These are phyloP conservation scores for Eimeria tenella DNA, from an alignment of 169 alveolate genomes.

Conservation along the genomic window DNA sequence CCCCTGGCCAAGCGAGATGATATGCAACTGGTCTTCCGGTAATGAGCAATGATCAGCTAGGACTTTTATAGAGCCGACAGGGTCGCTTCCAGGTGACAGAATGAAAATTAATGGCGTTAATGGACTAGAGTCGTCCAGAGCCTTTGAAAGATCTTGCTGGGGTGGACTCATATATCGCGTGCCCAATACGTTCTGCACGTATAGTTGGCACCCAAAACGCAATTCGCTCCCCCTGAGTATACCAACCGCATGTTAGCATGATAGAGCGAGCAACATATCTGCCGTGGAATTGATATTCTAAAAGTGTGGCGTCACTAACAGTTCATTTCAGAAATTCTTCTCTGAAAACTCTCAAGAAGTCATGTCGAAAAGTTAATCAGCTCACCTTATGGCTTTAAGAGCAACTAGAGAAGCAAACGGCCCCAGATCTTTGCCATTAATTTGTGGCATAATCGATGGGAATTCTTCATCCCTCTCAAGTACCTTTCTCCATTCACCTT, in stretches of 20 bases:
- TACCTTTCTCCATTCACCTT: conserved; percentile 42
- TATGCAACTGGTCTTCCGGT: conserved; percentile 82
- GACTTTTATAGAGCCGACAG: conserved; percentile 90
- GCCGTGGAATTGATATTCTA: neutral
- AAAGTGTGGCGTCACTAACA: neutral
- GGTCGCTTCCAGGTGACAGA: conserved; percentile 96
- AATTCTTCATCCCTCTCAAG: neutral
- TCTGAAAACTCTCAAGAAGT: too few species aligned
- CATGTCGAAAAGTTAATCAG: neutral
- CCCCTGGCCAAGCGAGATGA: conserved; percentile 96
- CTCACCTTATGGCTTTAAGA: conserved; percentile 52
- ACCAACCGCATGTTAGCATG: neutral
- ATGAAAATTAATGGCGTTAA: conserved; percentile 95
- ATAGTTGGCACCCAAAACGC: conserved; percentile 29
- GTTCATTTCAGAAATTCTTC: neutral
- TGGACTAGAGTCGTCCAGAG: conserved; percentile 90
- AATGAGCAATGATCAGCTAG: conserved; percentile 85
- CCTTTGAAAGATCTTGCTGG: conserved; percentile 92
- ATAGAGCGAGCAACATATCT: neutral
- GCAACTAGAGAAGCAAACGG: conserved; percentile 41
- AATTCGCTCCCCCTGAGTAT: conserved; percentile 57
- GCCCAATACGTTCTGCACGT: conserved; percentile 87
- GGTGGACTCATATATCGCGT: conserved; percentile 92
- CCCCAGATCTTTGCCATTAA: conserved; percentile 40
- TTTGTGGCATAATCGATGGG: conserved; percentile 22